Conservation (phyloP, 2,329 filamentous ascomycete genomes). For the Aureobasidium sp. region DNA sequence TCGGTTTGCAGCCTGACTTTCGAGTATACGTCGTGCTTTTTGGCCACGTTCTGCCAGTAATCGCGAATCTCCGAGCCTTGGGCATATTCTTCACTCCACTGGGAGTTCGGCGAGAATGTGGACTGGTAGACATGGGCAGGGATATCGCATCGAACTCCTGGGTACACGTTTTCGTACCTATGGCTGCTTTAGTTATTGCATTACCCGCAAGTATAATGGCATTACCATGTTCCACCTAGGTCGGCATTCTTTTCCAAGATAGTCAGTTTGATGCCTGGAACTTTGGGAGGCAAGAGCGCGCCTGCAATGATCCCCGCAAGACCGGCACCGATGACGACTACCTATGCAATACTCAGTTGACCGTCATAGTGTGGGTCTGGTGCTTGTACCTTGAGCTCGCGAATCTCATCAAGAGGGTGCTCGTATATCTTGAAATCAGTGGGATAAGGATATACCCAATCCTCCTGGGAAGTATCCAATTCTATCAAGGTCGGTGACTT, state of each 20-base stretch:
- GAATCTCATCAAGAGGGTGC: slow-evolving; percentile 23
- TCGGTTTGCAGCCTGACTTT: slow-evolving; percentile 47
- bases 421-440: slow-evolving; percentile 24
- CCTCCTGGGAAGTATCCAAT: not conserved
- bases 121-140: slow-evolving; percentile 63
- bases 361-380: not conserved
- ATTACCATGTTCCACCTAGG: slow-evolving; percentile 41
- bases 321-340: slow-evolving; percentile 58
- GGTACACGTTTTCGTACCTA: slow-evolving; percentile 47
- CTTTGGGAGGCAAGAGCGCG: slow-evolving; percentile 57
- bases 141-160: slow-evolving; percentile 60
- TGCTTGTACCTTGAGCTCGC: slow-evolving; percentile 19
- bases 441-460: slow-evolving; percentile 23
- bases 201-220: too few relatives aligned
- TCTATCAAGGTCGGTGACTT: not conserved
- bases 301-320: slow-evolving; percentile 57
- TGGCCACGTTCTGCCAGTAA: slow-evolving; percentile 57
- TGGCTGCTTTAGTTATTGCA: slow-evolving; percentile 16
- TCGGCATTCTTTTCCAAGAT: slow-evolving; percentile 63
- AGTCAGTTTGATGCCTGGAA: slow-evolving; percentile 57
- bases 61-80: slow-evolving; percentile 57
- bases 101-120: slow-evolving; percentile 57
- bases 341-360: slow-evolving; percentile 20
- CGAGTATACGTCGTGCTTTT: slow-evolving; percentile 57
- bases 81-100: slow-evolving; percentile 63